Evolutionary conservation across 1,284 basidiomycete genomes (phyloP).

Genomic region (Mycosarcoma mackinlayi): DNA sequence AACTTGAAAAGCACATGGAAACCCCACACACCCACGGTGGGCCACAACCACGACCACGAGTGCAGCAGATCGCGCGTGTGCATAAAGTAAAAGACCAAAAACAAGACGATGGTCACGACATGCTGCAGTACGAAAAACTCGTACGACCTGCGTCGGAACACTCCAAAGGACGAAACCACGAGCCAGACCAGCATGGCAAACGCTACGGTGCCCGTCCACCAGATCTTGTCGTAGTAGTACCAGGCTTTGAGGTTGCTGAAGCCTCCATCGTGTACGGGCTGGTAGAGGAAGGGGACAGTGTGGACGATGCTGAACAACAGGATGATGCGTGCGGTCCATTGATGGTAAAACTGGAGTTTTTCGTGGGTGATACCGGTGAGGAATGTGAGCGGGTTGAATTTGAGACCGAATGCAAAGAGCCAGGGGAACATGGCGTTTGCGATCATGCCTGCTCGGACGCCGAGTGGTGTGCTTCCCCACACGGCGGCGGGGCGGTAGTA

Average conservation of each 20-base stretch:
- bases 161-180: slow-evolving; percentile 43
- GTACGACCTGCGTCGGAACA: slow-evolving; percentile 57
- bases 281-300: slow-evolving; percentile 59
- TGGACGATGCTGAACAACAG: slow-evolving; percentile 62
- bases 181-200: slow-evolving; percentile 48
- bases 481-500: slow-evolving; percentile 52
- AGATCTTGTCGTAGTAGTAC: slow-evolving; percentile 46
- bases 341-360: slow-evolving; percentile 64
- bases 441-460: slow-evolving; percentile 58
- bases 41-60: slow-evolving; percentile 51
- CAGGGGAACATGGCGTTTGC: slow-evolving; percentile 61
- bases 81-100: slow-evolving; percentile 58
- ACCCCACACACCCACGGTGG: slow-evolving; percentile 37
- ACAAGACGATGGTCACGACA: slow-evolving; percentile 45
- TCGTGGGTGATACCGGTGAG: slow-evolving; percentile 61
- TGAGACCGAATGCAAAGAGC: slow-evolving; percentile 52
- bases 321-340: slow-evolving; percentile 57
- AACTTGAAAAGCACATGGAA: slow-evolving; percentile 50
- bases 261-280: slow-evolving; percentile 55
- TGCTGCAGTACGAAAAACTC: slow-evolving; percentile 65
- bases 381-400: slow-evolving; percentile 62
- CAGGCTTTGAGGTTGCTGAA: slow-evolving; percentile 39
- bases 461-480: slow-evolving; percentile 57
- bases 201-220: slow-evolving; percentile 58
- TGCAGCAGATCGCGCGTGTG: slow-evolving; percentile 47